Base-by-base conservation (phyloP, 1,284 basidiomycete genomes). In the Ustilago crameri region DNA sequence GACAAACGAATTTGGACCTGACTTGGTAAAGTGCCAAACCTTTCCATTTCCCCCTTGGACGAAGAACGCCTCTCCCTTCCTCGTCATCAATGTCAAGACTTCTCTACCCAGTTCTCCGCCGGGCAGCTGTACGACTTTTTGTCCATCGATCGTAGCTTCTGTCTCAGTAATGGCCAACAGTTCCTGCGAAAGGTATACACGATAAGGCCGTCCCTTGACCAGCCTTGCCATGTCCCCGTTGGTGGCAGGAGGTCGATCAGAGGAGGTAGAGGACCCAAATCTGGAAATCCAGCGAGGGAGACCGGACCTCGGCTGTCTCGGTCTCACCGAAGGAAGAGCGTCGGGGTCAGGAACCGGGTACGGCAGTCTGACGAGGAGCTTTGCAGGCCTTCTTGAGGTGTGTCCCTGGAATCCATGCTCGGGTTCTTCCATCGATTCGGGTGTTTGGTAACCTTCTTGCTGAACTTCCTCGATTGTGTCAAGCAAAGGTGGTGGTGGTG, bases 161-260 rank as follows among this genome's bases (percentile, higher is more conserved):
- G 14, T 18, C 15, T 40, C 22, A 9, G 24, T 30, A 22, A 40
- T 37, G 3, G 48, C 37, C 37, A 18, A 9, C 4, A 41, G 26
- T 24, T 50, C 48, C 3, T 23, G 8, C 17, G 48, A 40, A 9
- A 23, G 37, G 26, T 40, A n/a, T 10, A 40, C 23, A 12, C 37
- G 35, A 17, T 32, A 37, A n/a, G 35, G 48, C n/a, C 48, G 26
- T 9, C 23, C 18, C 12, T 50, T 30, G 9, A 50, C 23, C 8
- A 50, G 48, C n/a, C 37, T 12, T 2, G 22, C 24, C 47, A 49
- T 49, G 23, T 49, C 47, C 5, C 26, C n/a, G 35, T 49, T 49
- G 14, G 34, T 15, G 20, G 47, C n/a, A 15, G 47, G 35, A 22
- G 37, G 47, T n/a, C 18, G 17, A 7, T 23, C 3, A 3, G 20